Base-by-base conservation (phyloP, 2,329 filamentous ascomycete species). In the Botrytis porri region DNA sequence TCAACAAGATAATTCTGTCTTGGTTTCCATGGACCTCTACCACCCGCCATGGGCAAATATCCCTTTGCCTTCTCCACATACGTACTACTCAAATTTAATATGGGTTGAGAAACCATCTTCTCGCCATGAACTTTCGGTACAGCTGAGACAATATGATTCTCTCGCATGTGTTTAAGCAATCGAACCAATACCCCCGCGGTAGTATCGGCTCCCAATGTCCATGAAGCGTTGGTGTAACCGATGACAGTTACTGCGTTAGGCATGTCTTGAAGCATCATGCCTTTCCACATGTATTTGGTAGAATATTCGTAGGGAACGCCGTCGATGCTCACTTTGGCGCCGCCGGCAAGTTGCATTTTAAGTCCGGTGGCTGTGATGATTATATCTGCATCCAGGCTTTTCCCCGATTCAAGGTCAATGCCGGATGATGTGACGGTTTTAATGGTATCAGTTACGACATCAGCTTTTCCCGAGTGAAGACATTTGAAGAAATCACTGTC, bases 331-430 rank as follows among this genome's bases (percentile, higher is more conserved):
- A 91, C 78, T 2, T 81, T 79, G 1, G 88, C 82, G 43, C 86
- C 86, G 32, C 88, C 87, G 2, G 87, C 84, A 25, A 92, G 81
- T 48, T 85, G 83, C 61, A 93, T 81, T 75, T 89, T 87, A 0
- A 93, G 83, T 0, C 91, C 91, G 0, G 91, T 93, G 0, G 91
- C 91, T 0, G 90, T 92, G 75, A 93, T 82, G 75, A 93, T 92
- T 73, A 92, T 87, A 78, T 93, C 90, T 0, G 90, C 86, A 2
- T 88, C 82, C 0, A 93, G 81, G 2, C 43, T 73, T 65, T 77
- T 75, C 16, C 79, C 78, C 1, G 71, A 71, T 3, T 64, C 65
- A 0, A 77, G 79, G 59, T 84, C 82, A 64, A 85, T 80, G 3
- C 88, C 85, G 0, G 83, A 85, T 3, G 82, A 77, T 0, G 85